Evolutionary conservation across 2,329 filamentous ascomycete genomes (phyloP), one percentile per base, ranked within the genome.

Genomic region (Nigrospora sphaerica): DNA sequence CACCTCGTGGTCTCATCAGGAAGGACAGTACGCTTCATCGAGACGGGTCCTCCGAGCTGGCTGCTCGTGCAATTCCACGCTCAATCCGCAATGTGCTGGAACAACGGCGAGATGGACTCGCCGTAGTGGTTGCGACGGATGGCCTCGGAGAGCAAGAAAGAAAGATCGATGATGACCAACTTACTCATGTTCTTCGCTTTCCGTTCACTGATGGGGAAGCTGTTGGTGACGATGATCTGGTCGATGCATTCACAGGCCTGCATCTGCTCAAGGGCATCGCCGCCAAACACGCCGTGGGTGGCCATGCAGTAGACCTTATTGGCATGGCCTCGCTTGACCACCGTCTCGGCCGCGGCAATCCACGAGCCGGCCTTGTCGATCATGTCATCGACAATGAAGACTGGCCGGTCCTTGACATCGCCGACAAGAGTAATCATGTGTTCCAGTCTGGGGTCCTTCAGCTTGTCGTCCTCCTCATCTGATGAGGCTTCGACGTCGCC

Each of bases 351-450:
- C 7, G 93, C 93, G 6, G 92, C 92, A 55, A 98, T 95, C 93
- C 93, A 98, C 7, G 89, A 95, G 13, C 86, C 88, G 11, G 90
- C 84, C 71, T 95, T 96, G 70, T 98, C 93, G 60, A 98, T 96
- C 87, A 98, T 97, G 64, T 98, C 93, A 64, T 98, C 93, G 42
- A 98, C 87, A 50, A 98, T 90, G 62, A 98, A 86, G 45, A 97
- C 93, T 0, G 88, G 85, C 48, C 88, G 82, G 62, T 88, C 83
- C 61, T 83, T 86, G 49, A 98, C 93, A 58, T 97, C 88, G 50
- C 93, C 93, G 13, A 98, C 93, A n/a, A 98, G 75, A 0, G 93
- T 98, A 57, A 98, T 95, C 73, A 92, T 95, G 61, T 91, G 90
- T 70, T 98, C 93, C 18, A 92, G 75, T 50, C 85, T 83, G 12